Conservation (phyloP, 176 grass and related monocot genomes). For the Elaeis guineensis region DNA sequence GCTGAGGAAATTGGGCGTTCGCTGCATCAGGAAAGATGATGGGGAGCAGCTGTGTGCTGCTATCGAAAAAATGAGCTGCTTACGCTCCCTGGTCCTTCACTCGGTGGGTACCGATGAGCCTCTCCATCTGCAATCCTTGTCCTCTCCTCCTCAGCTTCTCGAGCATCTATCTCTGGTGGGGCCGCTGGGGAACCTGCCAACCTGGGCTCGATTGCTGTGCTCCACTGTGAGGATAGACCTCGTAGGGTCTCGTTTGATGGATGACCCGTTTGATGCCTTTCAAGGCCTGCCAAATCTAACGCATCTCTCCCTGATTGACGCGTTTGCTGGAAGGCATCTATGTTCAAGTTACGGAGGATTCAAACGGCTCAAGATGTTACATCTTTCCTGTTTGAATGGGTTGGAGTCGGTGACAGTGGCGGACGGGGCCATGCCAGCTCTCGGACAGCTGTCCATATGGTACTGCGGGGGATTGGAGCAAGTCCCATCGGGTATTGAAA, state of each 20-base stretch:
- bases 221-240: constrained; percentile 11
- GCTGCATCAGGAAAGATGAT: constrained; percentile 8
- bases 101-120: constrained; percentile 8
- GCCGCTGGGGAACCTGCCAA: constrained; percentile 7
- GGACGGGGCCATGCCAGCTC: constrained; percentile 16
- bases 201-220: constrained; percentile 8
- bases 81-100: constrained; percentile 8
- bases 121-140: constrained; percentile 13
- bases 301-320: constrained; percentile 21
- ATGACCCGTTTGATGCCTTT: constrained; percentile 12
- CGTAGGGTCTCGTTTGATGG: constrained; percentile 10
- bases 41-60: constrained; percentile 11
- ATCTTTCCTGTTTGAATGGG: too few relatives aligned
- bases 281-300: constrained; percentile 18
- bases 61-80: constrained; percentile 11
- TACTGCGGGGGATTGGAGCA: constrained; percentile 9
- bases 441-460: constrained; percentile 9
- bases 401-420: too few relatives aligned
- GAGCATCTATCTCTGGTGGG: constrained; percentile 24
- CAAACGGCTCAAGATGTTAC: constrained; percentile 1
- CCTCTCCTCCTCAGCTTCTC: constrained; percentile 4
- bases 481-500: constrained; percentile 8
- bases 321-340: constrained; percentile 10
- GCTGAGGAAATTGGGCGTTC: constrained; percentile 22
- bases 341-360: constrained; percentile 19